Base-by-base conservation (phyloP, 495 filamentous ascomycete species). In the Aspergillus coremiiformis region DNA sequence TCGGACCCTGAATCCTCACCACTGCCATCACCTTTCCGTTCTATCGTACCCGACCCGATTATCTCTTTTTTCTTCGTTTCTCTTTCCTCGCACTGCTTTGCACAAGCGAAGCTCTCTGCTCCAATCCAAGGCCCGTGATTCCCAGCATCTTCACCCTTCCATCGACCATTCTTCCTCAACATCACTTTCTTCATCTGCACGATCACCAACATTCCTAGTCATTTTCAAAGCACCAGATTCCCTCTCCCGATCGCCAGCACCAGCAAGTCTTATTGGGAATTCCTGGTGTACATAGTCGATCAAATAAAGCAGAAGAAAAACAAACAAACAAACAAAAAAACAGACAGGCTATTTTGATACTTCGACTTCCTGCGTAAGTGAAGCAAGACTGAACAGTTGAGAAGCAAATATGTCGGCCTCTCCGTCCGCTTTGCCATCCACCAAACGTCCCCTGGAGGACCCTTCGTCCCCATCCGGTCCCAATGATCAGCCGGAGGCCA, bases 371-470 rank as follows among this genome's bases (percentile, higher is more conserved):
- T 66, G 64, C 63, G 66, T 73, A 72, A 69, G 66, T 70, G 62
- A 69, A 67, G 58, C 65, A 70, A 64, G 56, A 49, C 55, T 61
- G 59, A 55, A 56, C 60, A 65, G 54, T 50, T 44, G 47, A 58
- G 23, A 30, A 52, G 56, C 57, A 78, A n/a, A 43, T 39, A 84
- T 84, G 81, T 84, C 81, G 57, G 78, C 78, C 47, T 82, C 82
- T 56, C 83, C 82, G 17, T 76, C 81, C 52, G 77, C 75, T 49
- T 70, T 77, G 55, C 80, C 78, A 59, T 84, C 84, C 35, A 78
- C 88, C 62, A 98, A 98, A 78, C 90, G 93, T 56, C 93, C 93
- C 55, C 83, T 97, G 45, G 93, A 98, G 77, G 93, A 97, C 63
- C 83, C 90, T 27, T 97, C 93, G 37, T 97, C 93, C 3, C 90